A percentile compares a stretch with the other conserved stretches of the same genome.
Evolutionary conservation across 1,284 basidiomycete species (phyloP).

Genomic region (Fomes fomentarius): DNA sequence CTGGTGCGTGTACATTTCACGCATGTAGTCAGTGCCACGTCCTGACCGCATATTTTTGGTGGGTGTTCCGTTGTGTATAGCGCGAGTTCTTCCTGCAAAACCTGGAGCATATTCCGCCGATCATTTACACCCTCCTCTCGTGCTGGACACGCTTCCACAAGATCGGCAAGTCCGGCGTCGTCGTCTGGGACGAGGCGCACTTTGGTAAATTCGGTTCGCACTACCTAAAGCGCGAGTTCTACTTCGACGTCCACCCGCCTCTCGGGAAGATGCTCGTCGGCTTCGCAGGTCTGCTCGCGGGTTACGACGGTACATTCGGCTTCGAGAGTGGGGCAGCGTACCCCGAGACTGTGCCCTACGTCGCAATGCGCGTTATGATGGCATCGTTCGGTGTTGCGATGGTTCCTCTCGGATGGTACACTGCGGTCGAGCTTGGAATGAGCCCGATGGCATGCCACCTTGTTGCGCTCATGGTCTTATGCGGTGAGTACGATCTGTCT

Average conservation of each 20-base stretch:
- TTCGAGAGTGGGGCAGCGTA: slow-evolving; percentile 94
- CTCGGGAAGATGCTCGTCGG: slow-evolving; percentile 99
- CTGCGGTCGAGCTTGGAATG: slow-evolving; percentile 94
- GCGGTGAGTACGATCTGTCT: slow-evolving; percentile 56
- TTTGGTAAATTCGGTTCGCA: slow-evolving; percentile 97
- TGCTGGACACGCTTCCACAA: slow-evolving; percentile 95
- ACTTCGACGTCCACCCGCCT: slow-evolving; percentile 97
- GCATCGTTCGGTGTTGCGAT: slow-evolving; percentile 94
- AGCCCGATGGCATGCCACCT: slow-evolving; percentile 89
- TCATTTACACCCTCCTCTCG: slow-evolving; percentile 89
- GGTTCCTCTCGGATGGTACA: slow-evolving; percentile 97
- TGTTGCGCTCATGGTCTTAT: slow-evolving; percentile 92
- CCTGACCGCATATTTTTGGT: not conserved
- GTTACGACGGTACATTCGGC: slow-evolving; percentile 92
- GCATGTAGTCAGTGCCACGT: not conserved
- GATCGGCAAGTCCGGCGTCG: slow-evolving; percentile 86
- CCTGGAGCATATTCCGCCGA: slow-evolving; percentile 80
- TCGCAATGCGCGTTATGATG: slow-evolving; percentile 94
- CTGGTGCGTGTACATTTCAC: slow-evolving; percentile 51
- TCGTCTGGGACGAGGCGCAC: slow-evolving; percentile 99
- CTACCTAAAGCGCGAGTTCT: slow-evolving; percentile 96
- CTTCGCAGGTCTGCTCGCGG: slow-evolving; percentile 86
- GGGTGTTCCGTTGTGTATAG: slow-evolving; percentile 40
- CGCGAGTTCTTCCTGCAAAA: slow-evolving; percentile 83
- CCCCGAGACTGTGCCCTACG: slow-evolving; percentile 86